Base-by-base conservation (phyloP, 2,329 filamentous ascomycete genomes). In the Cladosporium sp. region DNA sequence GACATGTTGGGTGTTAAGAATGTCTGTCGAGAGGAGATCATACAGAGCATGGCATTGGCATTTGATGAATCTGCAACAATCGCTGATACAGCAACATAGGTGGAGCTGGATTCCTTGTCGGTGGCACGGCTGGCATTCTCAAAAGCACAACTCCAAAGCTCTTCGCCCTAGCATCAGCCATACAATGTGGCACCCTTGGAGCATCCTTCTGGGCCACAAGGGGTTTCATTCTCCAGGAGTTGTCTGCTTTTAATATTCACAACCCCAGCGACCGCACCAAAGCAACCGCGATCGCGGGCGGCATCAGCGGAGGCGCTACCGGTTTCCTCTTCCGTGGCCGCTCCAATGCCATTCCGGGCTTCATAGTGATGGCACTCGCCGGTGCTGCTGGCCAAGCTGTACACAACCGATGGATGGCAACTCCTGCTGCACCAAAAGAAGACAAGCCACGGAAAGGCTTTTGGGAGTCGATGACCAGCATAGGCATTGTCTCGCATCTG, bases 111-210 rank as follows among this genome's bases (percentile, higher is more conserved):
- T 87, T 95, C 47, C 72, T 74, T 17, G 63, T 75, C 52, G 78
- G 78, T 37, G 74, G 76, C 52, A 70, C 75, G 49, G 71, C 72
- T 50, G 77, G 77, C 32, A 77, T 78, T 17, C 59, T 92, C 48
- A 82, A 85, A 58, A 87, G 87, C 17, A 83, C 82, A 13, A 86
- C 89, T 3, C 80, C 83, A 3, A 70, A 84, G 2, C 73, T 93
- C 6, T 93, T 91, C 74, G 87, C 90, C 0, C 65, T 87, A 12
- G 81, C 86, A 36, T 86, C 87, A 20, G 88, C 90, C 17, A 77
- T 90, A 39, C 91, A 96, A 74, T 96, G 90, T 83, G 90, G 90
- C 72, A 80, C 83, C 40, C 80, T 95, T 37, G 90, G 90, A 35
- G 84, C 82, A 47, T 88, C 84, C 15, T 97, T 87, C 70, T 93